Base-by-base conservation (phyloP, 768 basidiomycete species). In the Russula compacta region DNA sequence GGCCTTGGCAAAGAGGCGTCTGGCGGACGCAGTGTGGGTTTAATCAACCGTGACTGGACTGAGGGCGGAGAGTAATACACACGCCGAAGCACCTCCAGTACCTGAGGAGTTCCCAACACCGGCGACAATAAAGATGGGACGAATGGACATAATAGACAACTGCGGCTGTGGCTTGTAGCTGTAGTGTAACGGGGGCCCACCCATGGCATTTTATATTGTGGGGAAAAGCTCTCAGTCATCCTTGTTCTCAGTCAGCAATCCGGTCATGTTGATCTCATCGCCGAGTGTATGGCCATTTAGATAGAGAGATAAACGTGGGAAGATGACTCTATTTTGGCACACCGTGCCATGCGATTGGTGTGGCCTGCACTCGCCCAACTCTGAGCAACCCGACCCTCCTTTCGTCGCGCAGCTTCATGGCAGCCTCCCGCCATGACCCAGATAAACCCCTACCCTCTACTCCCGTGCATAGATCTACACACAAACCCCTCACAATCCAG, bases 21-120 rank as follows among this genome's bases (percentile, higher is more conserved):
- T 77, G 53, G 24, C 17, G 32, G 3, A 12, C 1, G 17, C 3
- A 15, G 39, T 14, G 19, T 17, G 6, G 17, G 39, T 6, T 21
- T 55, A 7, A 54, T 21, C 51, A 10, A 38, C 15, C 46, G 15
- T 46, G 21, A 21, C 4, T 10, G 14, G 46, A 21, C 6, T 2
- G 42, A 24, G 24, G 32, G 8, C 6, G 10, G 19, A 43, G 10
- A 46, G 21, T 11, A 24, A 19, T n/a, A 70, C 75, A 38, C 64
- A 77, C 77, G 77, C 77, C 24, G 75, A 67, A 3, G 76, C 69
- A 24, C 68, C 75, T 24, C 76, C 76, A 35, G 75, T 76, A 73
- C 77, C 77, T 35, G 71, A 59, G 17, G 74, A 73, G 47, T 73
- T 75, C 1, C 78, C 78, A 15, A 78, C 60, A 32, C 78, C 78